Evolutionary conservation across 108 stramenopile genomes (phyloP), one percentile per base, ranked within the genome.

Genomic region (Skeletonema potamos): DNA sequence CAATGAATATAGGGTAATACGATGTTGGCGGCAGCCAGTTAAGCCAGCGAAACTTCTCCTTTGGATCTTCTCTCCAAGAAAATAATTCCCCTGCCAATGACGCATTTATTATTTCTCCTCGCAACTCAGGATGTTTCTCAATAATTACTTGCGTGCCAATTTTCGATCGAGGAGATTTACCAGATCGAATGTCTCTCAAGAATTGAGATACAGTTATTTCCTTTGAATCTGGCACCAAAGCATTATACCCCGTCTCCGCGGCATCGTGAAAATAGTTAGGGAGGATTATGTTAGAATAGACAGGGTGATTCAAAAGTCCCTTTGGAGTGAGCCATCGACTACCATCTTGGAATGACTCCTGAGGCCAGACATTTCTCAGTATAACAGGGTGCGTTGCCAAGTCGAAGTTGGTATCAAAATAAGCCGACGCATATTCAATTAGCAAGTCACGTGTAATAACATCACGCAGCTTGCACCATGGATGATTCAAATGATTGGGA

Each of bases 81-180:
- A 94, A 94, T 54, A 94, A 58, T 29, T 64, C 54, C 27, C 73
- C 81, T 8, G 89, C 72, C n/a, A 91, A 17, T 20, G 12, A 28
- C 54, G 41, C 28, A 5, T 88, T 86, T 5, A 85, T 77, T 22
- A 86, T 81, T 74, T 90, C 87, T 2, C 66, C 34, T 0, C 89
- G 51, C 30, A 88, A 66, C 6, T 85, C 73, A 17, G 90, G 89
- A 79, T 86, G 58, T 11, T 64, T 11, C 54, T 87, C 81, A 0
- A 90, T 64, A 55, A 90, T 55, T 9, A 83, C 63, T 62, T 94
- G 93, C 0, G 88, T 84, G n/a, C 88, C 90, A 71, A 94, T 90
- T 69, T 94, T 94, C 2, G 74, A 62, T 74, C 88, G 78, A 15
- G 89, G 87, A 11, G 36, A 17, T 5, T 68, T 54, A 4, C 61